phyloP scores from a whole-genome alignment of 1,284 basidiomycete species.

The Grifola frondosa region DNA sequence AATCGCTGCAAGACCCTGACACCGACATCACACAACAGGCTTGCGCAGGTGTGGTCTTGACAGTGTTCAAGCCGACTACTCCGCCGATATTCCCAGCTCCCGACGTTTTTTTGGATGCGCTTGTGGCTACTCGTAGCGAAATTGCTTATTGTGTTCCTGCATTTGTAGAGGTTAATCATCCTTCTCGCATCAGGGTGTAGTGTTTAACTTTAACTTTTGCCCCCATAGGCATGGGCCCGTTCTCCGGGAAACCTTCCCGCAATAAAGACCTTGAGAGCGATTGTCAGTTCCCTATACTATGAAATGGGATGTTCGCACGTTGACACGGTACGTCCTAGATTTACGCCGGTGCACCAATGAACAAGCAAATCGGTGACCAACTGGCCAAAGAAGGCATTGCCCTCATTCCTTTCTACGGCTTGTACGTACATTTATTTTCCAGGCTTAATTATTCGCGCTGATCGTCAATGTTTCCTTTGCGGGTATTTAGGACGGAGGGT shows the following conservation, averaged over 20 bases:
- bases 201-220: background rate
- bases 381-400: conserved; percentile 25
- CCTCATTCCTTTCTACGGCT: conserved; percentile 29
- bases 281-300: conserved; percentile 23
- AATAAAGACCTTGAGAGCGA: conserved; percentile 22
- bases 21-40: conserved; percentile 6
- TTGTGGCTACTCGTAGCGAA: conserved; percentile 8
- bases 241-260: conserved; percentile 15
- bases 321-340: conserved; percentile 18
- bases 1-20: background rate
- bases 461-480: background rate
- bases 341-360: conserved; percentile 33
- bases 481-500: conserved; percentile 12
- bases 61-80: conserved; percentile 15
- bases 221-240: conserved; percentile 26
- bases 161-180: conserved; percentile 24
- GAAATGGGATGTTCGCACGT: no score
- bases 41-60: conserved; percentile 8
- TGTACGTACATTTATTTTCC: conserved; percentile 17
- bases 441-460: background rate
- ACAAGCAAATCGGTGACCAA: conserved; percentile 30
- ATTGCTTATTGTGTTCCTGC: conserved; percentile 22
- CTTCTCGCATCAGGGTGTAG: background rate
- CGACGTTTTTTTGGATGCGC: conserved; percentile 9
- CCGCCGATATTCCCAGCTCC: conserved; percentile 18